phyloP scores from a whole-genome alignment of 139 green algal genomes.

The Ettlia oleoabundans region DNA sequence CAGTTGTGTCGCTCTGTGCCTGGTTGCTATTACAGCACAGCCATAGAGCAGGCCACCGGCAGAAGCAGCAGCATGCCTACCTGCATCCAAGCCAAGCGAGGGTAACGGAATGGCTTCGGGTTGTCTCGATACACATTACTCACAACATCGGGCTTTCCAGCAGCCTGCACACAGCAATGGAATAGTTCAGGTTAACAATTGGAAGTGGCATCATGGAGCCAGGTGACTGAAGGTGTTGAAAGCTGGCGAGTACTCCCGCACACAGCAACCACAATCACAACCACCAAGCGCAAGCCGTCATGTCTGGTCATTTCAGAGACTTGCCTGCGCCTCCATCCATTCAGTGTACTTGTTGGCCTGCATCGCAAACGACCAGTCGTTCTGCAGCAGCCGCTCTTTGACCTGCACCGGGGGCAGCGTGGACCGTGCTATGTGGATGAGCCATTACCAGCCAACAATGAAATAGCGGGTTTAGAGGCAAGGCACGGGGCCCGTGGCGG shows the following conservation, averaged over 20 bases:
- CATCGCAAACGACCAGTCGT: slow-evolving; percentile 41
- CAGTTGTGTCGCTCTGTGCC: no score
- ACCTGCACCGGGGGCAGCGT: slow-evolving; percentile 29
- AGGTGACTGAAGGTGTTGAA: not conserved
- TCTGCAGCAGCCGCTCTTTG: slow-evolving; percentile 62
- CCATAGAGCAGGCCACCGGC: not conserved
- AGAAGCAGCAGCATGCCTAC: not conserved
- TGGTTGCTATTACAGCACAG: no score
- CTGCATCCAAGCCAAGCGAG: slow-evolving; percentile 46
- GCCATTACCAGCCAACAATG: not conserved
- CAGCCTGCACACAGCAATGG: slow-evolving; percentile 12
- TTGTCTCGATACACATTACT: slow-evolving; percentile 52
- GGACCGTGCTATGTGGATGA: not conserved
- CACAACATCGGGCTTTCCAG: slow-evolving; percentile 37
- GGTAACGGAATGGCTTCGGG: slow-evolving; percentile 33
- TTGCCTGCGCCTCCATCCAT: slow-evolving; percentile 52
- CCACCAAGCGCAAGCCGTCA: not conserved
- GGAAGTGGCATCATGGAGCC: no score
- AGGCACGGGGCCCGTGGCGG: no score
- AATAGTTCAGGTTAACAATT: not conserved
- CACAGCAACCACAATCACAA: no score
- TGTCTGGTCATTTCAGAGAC: not conserved
- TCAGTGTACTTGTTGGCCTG: slow-evolving; percentile 56
- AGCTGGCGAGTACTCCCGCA: no score
- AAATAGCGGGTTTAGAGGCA: not conserved